phyloP scores from a whole-genome alignment of 2,329 filamentous ascomycete species.

The Aspergillus pseudonomiae region DNA sequence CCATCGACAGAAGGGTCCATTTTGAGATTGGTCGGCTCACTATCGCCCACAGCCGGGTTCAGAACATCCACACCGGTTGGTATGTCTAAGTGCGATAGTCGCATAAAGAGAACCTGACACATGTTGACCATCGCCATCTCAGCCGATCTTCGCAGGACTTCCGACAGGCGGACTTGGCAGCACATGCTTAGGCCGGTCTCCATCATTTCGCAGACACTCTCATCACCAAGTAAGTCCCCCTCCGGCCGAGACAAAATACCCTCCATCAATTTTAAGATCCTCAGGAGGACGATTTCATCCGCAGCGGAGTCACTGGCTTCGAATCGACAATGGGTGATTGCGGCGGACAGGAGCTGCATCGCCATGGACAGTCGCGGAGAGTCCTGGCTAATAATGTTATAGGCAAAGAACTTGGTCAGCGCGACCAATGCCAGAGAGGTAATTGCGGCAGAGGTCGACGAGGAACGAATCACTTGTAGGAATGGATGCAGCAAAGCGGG shows the following conservation, averaged over 20 bases:
- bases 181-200: conserved; percentile 96
- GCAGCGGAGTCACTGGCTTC: conserved; percentile 94
- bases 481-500: conserved; percentile 89
- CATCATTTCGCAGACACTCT: conserved; percentile 99
- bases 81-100: conserved; percentile 82
- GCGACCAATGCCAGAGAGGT: conserved; percentile 92
- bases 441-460: conserved; percentile 92
- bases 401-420: conserved; percentile 94
- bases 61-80: conserved; percentile 69
- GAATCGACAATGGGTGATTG: conserved; percentile 96
- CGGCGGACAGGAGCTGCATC: conserved; percentile 92
- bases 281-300: conserved; percentile 90
- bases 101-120: conserved; percentile 97
- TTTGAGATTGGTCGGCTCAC: conserved; percentile 74
- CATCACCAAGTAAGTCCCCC: conserved; percentile 90
- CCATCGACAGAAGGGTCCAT: conserved; percentile 79
- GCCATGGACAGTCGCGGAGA: conserved; percentile 88
- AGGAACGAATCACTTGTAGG: conserved; percentile 93
- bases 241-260: conserved; percentile 94
- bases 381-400: conserved; percentile 81
- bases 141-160: conserved; percentile 84
- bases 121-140: conserved; percentile 98
- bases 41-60: conserved; percentile 61
- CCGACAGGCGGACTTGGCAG: conserved; percentile 88
- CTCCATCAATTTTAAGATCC: conserved; percentile 97